These are phyloP conservation scores for Bidens hawaiensis DNA, from an alignment of 140 eudicot species.

Conservation along the genomic window DNA sequence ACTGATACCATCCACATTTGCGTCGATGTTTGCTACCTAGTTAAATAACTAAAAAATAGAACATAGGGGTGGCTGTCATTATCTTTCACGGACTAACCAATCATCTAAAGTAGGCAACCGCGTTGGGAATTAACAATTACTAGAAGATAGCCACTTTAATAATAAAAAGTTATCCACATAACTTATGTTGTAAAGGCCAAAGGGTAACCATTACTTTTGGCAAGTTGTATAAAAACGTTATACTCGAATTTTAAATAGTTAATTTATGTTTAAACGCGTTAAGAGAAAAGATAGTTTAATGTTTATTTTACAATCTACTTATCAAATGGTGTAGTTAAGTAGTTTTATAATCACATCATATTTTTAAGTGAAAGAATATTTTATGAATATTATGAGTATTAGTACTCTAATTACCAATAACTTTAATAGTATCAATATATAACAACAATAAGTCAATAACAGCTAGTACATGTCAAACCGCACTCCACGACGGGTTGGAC, in stretches of 20 bases:
- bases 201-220: slow-evolving; percentile 1
- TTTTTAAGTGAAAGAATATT: too few species aligned
- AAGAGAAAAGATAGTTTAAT: too few species aligned
- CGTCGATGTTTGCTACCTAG: background rate
- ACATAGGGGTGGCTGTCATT: slow-evolving; percentile 15
- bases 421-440: too few species aligned
- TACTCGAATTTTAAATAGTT: background rate
- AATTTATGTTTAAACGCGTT: background rate
- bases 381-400: too few species aligned
- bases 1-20: too few species aligned
- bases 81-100: slow-evolving; percentile 9
- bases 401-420: too few species aligned
- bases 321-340: too few species aligned
- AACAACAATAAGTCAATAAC: too few species aligned
- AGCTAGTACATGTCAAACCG: too few species aligned
- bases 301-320: too few species aligned
- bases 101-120: slow-evolving; percentile 17
- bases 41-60: background rate
- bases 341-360: too few species aligned
- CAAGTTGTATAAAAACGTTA: background rate
- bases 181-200: background rate
- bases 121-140: background rate
- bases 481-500: too few species aligned
- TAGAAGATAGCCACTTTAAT: background rate
- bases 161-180: background rate